Base-by-base conservation (phyloP, 164 flowering plant genomes). In the Vitis labrusca region DNA sequence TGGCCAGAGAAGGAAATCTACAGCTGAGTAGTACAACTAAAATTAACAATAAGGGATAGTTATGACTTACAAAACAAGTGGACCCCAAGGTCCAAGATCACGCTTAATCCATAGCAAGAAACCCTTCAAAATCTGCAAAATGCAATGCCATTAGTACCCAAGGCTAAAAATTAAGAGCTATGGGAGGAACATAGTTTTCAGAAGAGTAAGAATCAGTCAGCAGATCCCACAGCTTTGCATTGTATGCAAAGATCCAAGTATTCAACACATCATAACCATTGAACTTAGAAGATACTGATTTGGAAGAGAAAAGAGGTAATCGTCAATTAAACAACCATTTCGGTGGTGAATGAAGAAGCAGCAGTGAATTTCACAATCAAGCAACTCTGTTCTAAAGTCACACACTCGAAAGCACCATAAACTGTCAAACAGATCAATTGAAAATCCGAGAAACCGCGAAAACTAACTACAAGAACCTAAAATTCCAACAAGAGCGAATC, bases 1-100 rank as follows among this genome's bases (percentile, higher is more conserved):
- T 54, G 14, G 23, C 17, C 11, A 50, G 9, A 19, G 17, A 69
- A 56, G 5, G 16, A 14, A 2, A 7, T 17, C 49, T 1, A 11
- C 27, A 14, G 37, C 44, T 11, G 50, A 19, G 50, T 48, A 56
- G 30, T 5, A 17, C 14, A 19, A 13, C 27, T 52, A 7, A 63
- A 12, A 29, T 12, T 8, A 71, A 55, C 10, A 12, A 27, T 23
- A 15, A 5, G 55, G 53, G n/a, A 15, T 32, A 49, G n/a, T 9
- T 8, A 58, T 51, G 63, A 71, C 83, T 78, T 80, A 82, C 83
- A 82, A 48, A 14, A 76, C 80, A 50, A 80, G 66, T 8, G 85
- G 85, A 32, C 85, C 85, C 79, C 81, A 82, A 44, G 82, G 76
- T 10, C 85, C 85, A 66, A 82, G 78, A 76, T 82, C 80, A 63